Conservation (phyloP, 257 asterid species). For the Nicotiana attenuata region DNA sequence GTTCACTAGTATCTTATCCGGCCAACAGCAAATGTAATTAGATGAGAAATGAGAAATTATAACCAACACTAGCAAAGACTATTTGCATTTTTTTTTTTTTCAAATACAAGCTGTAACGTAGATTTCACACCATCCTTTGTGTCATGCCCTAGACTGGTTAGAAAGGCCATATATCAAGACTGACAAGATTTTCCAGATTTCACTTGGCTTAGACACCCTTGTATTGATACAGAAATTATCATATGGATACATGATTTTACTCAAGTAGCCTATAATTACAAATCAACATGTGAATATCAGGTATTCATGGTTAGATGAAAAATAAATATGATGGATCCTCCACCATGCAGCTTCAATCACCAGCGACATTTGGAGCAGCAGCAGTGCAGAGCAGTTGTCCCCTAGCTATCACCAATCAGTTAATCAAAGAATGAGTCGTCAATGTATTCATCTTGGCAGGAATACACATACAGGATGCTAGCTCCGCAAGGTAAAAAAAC, state of each 20-base stretch:
- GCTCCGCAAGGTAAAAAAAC: not conserved
- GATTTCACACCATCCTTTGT: not conserved
- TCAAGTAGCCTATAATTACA: conserved; percentile 9
- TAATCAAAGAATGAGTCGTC: conserved; percentile 16
- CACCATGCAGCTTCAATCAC: conserved; percentile 12
- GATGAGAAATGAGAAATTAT: not conserved
- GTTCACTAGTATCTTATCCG: not conserved
- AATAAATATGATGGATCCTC: conserved; percentile 15
- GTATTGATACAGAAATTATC: not conserved
- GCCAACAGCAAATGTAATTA: not conserved
- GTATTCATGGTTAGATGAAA: conserved; percentile 7
- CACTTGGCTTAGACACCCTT: not conserved
- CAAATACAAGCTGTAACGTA: conserved; percentile 3
- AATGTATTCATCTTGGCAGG: conserved; percentile 16
- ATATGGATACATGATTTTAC: not conserved
- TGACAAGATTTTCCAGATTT: conserved; percentile 4
- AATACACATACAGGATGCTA: conserved; percentile 7
- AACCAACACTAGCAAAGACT: not conserved
- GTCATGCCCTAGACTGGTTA: not conserved
- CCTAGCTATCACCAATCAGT: conserved; percentile 7
- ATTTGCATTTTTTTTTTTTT: not conserved
- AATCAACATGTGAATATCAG: not conserved
- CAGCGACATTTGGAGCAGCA: conserved; percentile 11
- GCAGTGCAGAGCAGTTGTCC: not conserved
- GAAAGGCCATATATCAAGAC: not conserved